Evolutionary conservation across 163 green algal species (phyloP).

Genomic region (Scenedesmus sp.): DNA sequence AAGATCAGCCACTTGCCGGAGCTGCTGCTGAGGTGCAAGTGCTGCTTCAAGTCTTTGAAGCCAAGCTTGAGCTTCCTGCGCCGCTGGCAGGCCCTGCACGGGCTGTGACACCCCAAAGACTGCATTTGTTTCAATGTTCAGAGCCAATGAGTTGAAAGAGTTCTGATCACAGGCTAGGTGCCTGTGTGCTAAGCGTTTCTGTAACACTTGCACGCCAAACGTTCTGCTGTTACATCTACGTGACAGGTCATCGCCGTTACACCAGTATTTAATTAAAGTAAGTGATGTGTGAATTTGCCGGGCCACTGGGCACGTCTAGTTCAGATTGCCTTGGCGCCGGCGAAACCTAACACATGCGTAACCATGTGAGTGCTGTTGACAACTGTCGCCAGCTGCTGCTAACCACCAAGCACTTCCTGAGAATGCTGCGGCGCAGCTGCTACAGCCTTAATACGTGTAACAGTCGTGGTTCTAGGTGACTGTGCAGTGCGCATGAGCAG

Average conservation of each 20-base stretch:
- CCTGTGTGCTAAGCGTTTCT: neutral
- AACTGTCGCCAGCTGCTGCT: no score
- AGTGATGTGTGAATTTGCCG: neutral
- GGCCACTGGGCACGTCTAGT: neutral
- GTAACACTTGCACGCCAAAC: neutral
- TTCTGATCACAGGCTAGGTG: neutral
- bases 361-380: neutral
- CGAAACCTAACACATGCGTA: no score
- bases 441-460: neutral
- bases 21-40: conserved; percentile 6
- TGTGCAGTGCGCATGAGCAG: neutral
- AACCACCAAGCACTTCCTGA: neutral
- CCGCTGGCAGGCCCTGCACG: neutral
- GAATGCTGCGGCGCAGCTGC: neutral
- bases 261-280: neutral
- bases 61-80: neutral
- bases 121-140: neutral
- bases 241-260: no score
- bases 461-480: neutral
- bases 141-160: neutral
- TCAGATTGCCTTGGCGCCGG: neutral
- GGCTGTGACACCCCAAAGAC: neutral
- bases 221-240: neutral
- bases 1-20: conserved; percentile 1
- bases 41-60: neutral